phyloP scores from a whole-genome alignment of 768 basidiomycete species.

The Termitomyces sp. region DNA sequence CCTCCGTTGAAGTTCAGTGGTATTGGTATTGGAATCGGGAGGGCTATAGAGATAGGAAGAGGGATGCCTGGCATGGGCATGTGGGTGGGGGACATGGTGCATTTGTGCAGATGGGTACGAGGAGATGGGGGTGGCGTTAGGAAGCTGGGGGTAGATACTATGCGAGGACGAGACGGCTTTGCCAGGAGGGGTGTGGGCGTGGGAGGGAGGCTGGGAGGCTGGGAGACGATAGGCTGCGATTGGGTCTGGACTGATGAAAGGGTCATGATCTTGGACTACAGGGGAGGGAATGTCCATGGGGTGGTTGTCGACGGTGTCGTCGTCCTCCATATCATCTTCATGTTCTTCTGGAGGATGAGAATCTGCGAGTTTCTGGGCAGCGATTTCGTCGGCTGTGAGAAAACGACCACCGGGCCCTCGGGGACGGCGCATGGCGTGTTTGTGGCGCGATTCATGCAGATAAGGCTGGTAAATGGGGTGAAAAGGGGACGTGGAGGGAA shows the following conservation, averaged over 20 bases:
- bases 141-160: constrained; percentile 15
- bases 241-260: constrained; percentile 20
- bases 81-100: constrained; percentile 79
- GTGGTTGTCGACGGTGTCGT: constrained; percentile 23
- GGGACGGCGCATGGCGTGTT: constrained; percentile 96
- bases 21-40: constrained; percentile 26
- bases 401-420: constrained; percentile 97
- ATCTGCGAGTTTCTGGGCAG: constrained; percentile 59
- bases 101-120: constrained; percentile 55
- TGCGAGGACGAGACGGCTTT: constrained; percentile 10
- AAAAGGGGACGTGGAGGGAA: not conserved
- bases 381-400: constrained; percentile 93
- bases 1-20: constrained; percentile 32
- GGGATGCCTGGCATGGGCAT: constrained; percentile 71
- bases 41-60: constrained; percentile 33
- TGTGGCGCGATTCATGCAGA: constrained; percentile 96
- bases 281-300: constrained; percentile 13
- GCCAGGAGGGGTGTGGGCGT: constrained; percentile 14
- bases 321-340: constrained; percentile 29
- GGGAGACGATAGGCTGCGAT: constrained; percentile 20
- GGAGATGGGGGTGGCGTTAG: constrained; percentile 29
- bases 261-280: constrained; percentile 11
- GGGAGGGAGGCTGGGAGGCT: not conserved
- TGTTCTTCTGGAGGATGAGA: constrained; percentile 17
- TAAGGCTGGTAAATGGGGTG: constrained; percentile 60